A percentile compares a stretch with the other conserved stretches of the same genome.
Evolutionary conservation across 345 rosid genomes (phyloP).

Genomic region (Corchorus olitorius): DNA sequence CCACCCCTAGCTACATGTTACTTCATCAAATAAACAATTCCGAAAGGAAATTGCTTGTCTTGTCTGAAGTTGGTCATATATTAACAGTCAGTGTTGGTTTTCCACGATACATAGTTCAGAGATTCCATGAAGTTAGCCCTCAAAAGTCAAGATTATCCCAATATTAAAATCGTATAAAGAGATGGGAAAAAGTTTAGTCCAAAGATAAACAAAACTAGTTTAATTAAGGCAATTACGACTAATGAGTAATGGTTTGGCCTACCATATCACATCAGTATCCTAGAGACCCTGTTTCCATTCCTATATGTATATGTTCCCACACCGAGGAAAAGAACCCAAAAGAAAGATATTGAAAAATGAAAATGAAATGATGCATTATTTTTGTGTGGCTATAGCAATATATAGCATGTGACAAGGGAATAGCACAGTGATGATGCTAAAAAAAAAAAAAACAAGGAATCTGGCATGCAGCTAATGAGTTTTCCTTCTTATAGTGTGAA

Average conservation of each 20-base stretch:
- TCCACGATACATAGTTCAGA: neutral
- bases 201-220: no score
- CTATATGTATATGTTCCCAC: neutral
- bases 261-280: neutral
- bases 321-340: neutral
- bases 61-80: no score
- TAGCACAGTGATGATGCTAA: neutral
- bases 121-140: neutral
- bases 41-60: no score
- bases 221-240: no score
- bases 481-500: neutral
- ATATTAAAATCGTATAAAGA: neutral
- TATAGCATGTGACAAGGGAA: constrained; percentile 8
- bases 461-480: no score
- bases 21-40: no score
- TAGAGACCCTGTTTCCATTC: no score
- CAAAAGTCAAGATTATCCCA: neutral
- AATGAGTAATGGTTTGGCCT: neutral
- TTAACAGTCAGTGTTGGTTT: neutral
- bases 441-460: no score
- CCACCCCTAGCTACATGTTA: no score
- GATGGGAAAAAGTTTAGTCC: neutral
- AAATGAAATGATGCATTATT: neutral
- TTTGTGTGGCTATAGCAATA: no score
- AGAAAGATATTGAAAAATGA: neutral